Evolutionary conservation across 108 stramenopile genomes (phyloP), one percentile per base, ranked within the genome.

Genomic region (Nannochloropsis oceanica): DNA sequence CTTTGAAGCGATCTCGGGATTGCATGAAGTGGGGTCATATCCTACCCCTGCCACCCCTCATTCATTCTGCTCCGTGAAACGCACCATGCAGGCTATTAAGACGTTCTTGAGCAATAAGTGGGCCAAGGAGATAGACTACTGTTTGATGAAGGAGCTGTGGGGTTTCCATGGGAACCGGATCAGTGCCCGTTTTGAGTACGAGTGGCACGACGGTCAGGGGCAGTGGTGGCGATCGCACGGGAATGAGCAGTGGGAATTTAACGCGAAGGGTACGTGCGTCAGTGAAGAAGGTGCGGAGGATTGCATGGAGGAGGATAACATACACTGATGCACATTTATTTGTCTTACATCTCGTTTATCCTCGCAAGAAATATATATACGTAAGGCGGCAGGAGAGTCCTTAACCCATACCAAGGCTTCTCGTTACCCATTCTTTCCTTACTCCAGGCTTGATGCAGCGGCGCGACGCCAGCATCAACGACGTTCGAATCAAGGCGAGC

Each of bases 231-330:
- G 93, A 13, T 87, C 92, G 42, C 89, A 93, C 82, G 93, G 93
- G 44, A 93, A 93, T 80, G 93, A 93, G 87, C 92, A 93, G 42
- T 93, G 93, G 93, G 92, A 93, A 88, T 93, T 93, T 80, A 89
- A 93, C 73, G 91, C 92, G 24, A 25, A 83, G 44, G 93, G 88
- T 25, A 82, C 73, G 81, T 27, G 2, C n/a, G 79, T 79, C 3
- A 5, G 79, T 24, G 24, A 79, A 5, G 24, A 79, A 5, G 34
- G 34, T 34, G 5, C 34, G 34, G 34, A 34, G 34, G 34, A 34
- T 34, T 34, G 34, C 34, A 34, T 34, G 34, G 34, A 34, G 34
- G 5, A 34, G 34, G 34, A 34, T 34, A 3, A 5, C 34, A 5
- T 34, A 5, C 34, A 34, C 34, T 34, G 34, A 34, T 34, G 5